Conservation (phyloP, 345 rosid genomes). For the Hibiscus syriacus region DNA sequence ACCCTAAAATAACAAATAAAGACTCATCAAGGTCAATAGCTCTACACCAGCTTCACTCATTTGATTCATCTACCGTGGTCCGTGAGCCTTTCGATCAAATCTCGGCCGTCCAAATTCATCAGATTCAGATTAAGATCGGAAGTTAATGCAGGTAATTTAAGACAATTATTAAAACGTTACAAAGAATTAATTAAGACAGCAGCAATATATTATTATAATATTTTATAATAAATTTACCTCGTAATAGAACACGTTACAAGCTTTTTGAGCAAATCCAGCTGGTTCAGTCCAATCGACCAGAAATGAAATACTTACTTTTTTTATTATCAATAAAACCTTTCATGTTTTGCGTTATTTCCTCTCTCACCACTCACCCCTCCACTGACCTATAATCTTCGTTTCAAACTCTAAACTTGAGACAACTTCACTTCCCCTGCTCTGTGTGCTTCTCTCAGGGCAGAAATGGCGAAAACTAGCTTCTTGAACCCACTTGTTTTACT, state of each 20-base stretch:
- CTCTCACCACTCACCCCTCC: slow-evolving; percentile 7
- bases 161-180: not conserved
- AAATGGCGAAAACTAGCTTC: slow-evolving; percentile 36
- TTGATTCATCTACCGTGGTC: not conserved
- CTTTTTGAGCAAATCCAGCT: slow-evolving; percentile 13
- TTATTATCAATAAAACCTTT: slow-evolving; percentile 18
- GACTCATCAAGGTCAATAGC: too few relatives aligned
- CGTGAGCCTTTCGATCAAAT: not conserved
- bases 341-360: slow-evolving; percentile 14
- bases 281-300: not conserved
- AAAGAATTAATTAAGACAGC: not conserved
- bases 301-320: not conserved
- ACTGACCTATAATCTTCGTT: slow-evolving; percentile 6
- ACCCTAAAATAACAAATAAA: too few relatives aligned
- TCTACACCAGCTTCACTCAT: too few relatives aligned
- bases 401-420: not conserved
- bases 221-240: not conserved
- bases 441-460: slow-evolving; percentile 18
- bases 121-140: not conserved
- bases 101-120: not conserved
- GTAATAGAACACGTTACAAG: slow-evolving; percentile 1
- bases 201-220: slow-evolving; percentile 8
- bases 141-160: not conserved
- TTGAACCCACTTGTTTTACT: slow-evolving; percentile 9
- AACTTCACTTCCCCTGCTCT: not conserved